phyloP scores from a whole-genome alignment of 139 green algal species.

The Ulvella scutata region DNA sequence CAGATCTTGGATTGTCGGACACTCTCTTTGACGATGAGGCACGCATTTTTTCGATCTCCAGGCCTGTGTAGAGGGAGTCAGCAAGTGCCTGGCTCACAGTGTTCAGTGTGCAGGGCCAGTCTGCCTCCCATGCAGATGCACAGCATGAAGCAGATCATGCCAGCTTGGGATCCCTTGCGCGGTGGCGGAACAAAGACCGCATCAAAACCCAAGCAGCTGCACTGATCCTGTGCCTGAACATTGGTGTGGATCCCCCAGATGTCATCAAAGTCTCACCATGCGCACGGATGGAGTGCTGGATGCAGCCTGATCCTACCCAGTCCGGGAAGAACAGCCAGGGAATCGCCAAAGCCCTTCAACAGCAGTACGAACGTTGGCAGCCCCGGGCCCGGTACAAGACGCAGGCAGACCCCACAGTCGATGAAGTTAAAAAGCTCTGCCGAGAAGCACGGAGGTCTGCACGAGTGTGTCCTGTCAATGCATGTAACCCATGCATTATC shows the following conservation, averaged over 20 bases:
- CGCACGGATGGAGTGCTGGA: constrained; percentile 85
- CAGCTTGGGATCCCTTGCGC: constrained; percentile 18
- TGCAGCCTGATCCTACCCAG: constrained; percentile 56
- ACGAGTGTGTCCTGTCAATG: constrained; percentile 33
- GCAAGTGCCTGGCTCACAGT: too few relatives aligned
- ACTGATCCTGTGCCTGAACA: constrained; percentile 97
- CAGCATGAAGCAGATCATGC: constrained; percentile 1
- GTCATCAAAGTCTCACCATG: constrained; percentile 93
- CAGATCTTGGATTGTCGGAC: too few relatives aligned
- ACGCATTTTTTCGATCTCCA: too few relatives aligned
- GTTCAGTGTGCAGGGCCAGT: too few relatives aligned
- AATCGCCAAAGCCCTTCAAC: constrained; percentile 47
- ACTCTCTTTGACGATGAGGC: too few relatives aligned
- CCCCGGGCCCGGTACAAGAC: constrained; percentile 89
- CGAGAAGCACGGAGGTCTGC: constrained; percentile 59
- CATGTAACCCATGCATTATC: neutral
- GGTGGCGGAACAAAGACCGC: constrained; percentile 83
- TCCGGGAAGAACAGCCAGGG: neutral
- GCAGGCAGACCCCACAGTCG: constrained; percentile 90
- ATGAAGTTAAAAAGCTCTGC: constrained; percentile 95
- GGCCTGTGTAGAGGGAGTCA: too few relatives aligned
- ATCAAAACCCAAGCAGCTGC: constrained; percentile 83
- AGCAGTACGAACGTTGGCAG: constrained; percentile 98
- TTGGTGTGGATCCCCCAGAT: constrained; percentile 95
- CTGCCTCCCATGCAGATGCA: neutral